phyloP scores from a whole-genome alignment of 495 filamentous ascomycete species.

The Hypomontagnella monticulosa region DNA sequence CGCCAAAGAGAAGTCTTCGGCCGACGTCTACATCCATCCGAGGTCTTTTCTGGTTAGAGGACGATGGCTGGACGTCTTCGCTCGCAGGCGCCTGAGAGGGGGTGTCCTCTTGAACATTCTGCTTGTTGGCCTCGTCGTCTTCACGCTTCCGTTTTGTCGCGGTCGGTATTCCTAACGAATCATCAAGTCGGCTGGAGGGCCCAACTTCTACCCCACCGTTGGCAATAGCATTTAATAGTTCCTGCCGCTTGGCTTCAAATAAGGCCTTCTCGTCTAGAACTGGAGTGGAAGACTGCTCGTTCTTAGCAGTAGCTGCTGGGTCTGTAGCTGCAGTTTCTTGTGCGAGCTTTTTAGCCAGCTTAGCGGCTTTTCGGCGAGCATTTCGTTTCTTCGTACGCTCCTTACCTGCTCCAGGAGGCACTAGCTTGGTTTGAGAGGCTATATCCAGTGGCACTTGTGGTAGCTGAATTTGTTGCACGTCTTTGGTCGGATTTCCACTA shows the following conservation, averaged over 20 bases:
- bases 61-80: constrained; percentile 32
- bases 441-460: background rate
- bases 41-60: constrained; percentile 53
- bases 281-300: background rate
- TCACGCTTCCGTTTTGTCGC: constrained; percentile 30
- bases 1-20: constrained; percentile 74
- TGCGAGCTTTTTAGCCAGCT: constrained; percentile 37
- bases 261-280: constrained; percentile 32
- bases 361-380: constrained; percentile 49
- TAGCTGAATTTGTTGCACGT: background rate
- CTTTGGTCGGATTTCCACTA: background rate
- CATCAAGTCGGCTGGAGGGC: constrained; percentile 18
- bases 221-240: constrained; percentile 38
- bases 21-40: constrained; percentile 72
- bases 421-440: background rate
- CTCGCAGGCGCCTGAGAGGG: constrained; percentile 10
- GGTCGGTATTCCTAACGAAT: background rate
- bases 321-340: constrained; percentile 2
- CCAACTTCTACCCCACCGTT: constrained; percentile 44
- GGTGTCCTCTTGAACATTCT: background rate
- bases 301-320: background rate
- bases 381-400: constrained; percentile 54
- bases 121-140: background rate
- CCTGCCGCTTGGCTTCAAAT: constrained; percentile 44
- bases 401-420: constrained; percentile 50